A percentile compares a stretch with the other conserved stretches of the same genome.
These are phyloP conservation scores for Talaromyces sp. DNA, from an alignment of 2,329 filamentous ascomycete species.

Conservation along the genomic window DNA sequence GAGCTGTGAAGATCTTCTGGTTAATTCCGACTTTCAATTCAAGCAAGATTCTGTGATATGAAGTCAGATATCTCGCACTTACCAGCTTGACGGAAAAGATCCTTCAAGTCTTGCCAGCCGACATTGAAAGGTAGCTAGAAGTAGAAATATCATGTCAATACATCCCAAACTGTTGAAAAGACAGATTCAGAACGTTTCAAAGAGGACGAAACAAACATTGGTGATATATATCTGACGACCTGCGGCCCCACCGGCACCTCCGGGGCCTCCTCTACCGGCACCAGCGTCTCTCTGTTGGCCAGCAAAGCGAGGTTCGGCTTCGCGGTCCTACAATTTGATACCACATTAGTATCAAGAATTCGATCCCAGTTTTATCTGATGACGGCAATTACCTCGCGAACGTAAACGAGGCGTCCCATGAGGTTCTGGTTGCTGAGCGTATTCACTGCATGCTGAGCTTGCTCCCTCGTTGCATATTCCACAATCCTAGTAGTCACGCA, in stretches of 20 bases:
- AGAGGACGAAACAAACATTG: slow-evolving; percentile 73
- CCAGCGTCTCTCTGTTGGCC: slow-evolving; percentile 66
- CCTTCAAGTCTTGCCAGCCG: slow-evolving; percentile 98
- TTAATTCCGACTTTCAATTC: slow-evolving; percentile 29
- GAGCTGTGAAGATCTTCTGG: slow-evolving; percentile 33
- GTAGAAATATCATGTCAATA: slow-evolving; percentile 1
- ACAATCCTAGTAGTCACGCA: slow-evolving; percentile 69
- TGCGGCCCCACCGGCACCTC: slow-evolving; percentile 55
- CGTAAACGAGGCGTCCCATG: slow-evolving; percentile 97
- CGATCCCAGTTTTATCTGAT: not conserved
- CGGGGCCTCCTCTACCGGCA: slow-evolving; percentile 53
- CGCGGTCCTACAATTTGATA: slow-evolving; percentile 68
- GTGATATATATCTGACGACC: slow-evolving; percentile 94
- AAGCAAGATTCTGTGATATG: not conserved
- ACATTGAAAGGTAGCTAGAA: slow-evolving; percentile 89
- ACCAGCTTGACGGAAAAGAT: slow-evolving; percentile 97
- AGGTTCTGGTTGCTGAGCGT: slow-evolving; percentile 98
- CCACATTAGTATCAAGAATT: not conserved
- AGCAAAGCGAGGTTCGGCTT: slow-evolving; percentile 94
- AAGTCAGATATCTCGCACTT: slow-evolving; percentile 44
- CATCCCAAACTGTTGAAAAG: not conserved
- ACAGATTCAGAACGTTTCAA: slow-evolving; percentile 1
- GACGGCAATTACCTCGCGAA: slow-evolving; percentile 71
- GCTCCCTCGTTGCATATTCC: slow-evolving; percentile 99
- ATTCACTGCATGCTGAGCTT: slow-evolving; percentile 95